phyloP scores from a whole-genome alignment of 192 early-diverging fungal species.

The Coemansia sp. region DNA sequence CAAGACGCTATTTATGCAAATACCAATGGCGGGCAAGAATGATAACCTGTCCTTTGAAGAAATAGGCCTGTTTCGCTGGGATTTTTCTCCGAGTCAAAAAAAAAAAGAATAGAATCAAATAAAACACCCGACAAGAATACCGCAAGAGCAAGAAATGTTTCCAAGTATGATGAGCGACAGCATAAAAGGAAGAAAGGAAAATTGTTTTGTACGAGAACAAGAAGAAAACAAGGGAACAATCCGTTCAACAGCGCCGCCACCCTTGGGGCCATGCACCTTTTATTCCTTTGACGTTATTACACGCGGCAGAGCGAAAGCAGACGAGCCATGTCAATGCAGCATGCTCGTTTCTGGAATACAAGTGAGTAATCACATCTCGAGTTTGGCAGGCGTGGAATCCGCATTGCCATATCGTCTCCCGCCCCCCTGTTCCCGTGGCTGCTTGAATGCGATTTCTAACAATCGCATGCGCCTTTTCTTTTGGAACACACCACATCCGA shows the following conservation, averaged over 20 bases:
- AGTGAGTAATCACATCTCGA: not conserved
- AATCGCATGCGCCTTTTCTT: not conserved
- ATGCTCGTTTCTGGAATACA: too few relatives aligned
- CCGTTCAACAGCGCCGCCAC: constrained; percentile 4
- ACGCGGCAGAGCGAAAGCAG: not conserved
- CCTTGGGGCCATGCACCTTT: not conserved
- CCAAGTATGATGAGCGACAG: not conserved
- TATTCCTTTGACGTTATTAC: constrained; percentile 7
- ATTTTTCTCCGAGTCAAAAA: constrained; percentile 7
- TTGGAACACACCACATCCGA: not conserved
- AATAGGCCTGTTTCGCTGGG: not conserved
- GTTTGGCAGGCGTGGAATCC: not conserved
- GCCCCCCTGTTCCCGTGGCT: not conserved
- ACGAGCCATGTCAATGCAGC: not conserved
- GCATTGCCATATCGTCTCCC: not conserved
- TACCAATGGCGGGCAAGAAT: not conserved
- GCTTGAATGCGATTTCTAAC: not conserved
- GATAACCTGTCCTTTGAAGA: not conserved
- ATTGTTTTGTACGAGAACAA: not conserved
- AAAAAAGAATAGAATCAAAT: not conserved
- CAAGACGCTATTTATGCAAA: constrained; percentile 8
- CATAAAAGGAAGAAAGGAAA: not conserved
- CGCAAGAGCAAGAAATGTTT: not conserved
- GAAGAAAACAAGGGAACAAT: constrained; percentile 2
- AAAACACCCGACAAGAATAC: not conserved